Base-by-base conservation (phyloP, 2,329 filamentous ascomycete genomes). In the Trichoderma lentiforme region DNA sequence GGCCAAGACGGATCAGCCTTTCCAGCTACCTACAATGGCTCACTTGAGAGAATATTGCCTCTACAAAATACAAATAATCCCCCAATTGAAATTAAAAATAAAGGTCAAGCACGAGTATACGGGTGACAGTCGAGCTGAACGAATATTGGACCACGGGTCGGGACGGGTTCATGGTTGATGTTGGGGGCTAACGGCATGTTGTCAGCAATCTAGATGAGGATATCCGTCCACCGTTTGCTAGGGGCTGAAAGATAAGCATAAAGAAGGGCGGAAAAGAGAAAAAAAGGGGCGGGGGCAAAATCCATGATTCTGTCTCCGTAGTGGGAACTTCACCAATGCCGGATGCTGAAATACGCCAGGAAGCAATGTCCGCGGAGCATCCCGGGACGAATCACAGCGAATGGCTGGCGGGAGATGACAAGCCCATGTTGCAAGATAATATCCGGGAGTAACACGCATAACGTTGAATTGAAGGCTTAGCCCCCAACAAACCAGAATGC, bases 241-340 rank as follows among this genome's bases (percentile, higher is more conserved):
- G 65, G 65, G 34, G n/a, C 36, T 51, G 34, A 60, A 3, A 61
- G 65, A 69, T 69, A 69, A 69, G 65, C 65, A 69, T 64, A 70
- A 65, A 70, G 43, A 24, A 30, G 53, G 15, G 56, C 34, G 30
- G 64, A 67, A 58, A 12, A 57, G n/a, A 32, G 6, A 26, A 39
- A 64, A 67, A 30, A 43, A 11, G 65, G 56, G 65, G 65, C 36
- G 56, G 36, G 36, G 53, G 36, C 65, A 61, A 39, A 24, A 14
- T 28, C 6, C 64, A 58, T 67, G 64, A 56, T 26, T 60, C 56
- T 9, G 36, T 69, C 62, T 51, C 53, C 53, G 26, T 28, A 58
- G 24, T 58, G 30, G 53, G 15, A 24, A 58, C 43, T n/a, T 60
- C 26, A 12, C 65, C 65, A 69, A 51, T 61, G 36, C 36, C 65